phyloP scores from a whole-genome alignment of 768 basidiomycete species.

The Termitomyces sp. region DNA sequence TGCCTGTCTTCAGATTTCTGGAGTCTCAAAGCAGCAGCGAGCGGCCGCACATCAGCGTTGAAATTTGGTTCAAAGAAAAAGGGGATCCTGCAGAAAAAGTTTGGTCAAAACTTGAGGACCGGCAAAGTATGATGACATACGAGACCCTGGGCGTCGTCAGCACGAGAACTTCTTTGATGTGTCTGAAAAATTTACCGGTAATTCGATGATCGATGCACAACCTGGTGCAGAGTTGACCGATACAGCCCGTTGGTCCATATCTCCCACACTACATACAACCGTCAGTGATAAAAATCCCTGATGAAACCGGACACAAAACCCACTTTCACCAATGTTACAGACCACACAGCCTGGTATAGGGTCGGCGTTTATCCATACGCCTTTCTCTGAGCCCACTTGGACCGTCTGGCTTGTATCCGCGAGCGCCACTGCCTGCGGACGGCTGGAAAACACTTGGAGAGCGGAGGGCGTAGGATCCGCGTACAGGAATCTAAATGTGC shows the following conservation, averaged over 20 bases:
- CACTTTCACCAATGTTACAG: constrained; percentile 91
- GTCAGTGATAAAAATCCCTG: neutral
- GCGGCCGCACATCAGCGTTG: constrained; percentile 60
- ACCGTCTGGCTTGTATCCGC: constrained; percentile 34
- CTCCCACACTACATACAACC: constrained; percentile 75
- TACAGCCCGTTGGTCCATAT: constrained; percentile 88
- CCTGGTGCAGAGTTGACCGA: constrained; percentile 82
- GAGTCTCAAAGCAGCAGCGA: constrained; percentile 54
- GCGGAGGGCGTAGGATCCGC: constrained; percentile 79
- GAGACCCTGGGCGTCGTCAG: constrained; percentile 51
- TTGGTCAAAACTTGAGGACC: neutral
- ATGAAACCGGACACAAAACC: constrained; percentile 19
- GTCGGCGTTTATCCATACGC: constrained; percentile 80
- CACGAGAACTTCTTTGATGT: neutral
- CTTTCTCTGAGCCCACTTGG: constrained; percentile 54
- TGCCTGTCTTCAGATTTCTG: constrained; percentile 21
- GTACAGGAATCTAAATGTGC: constrained; percentile 67
- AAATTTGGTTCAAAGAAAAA: constrained; percentile 96
- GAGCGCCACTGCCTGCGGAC: constrained; percentile 28
- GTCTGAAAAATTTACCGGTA: constrained; percentile 48
- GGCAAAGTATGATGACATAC: constrained; percentile 35
- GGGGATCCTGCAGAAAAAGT: constrained; percentile 53
- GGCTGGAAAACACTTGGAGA: constrained; percentile 72
- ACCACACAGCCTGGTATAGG: constrained; percentile 82
- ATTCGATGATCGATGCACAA: constrained; percentile 71